Evolutionary conservation across 352 stramenopile species (phyloP), one percentile per base, ranked within the genome.

Genomic region (Globisporangium paddicum): DNA sequence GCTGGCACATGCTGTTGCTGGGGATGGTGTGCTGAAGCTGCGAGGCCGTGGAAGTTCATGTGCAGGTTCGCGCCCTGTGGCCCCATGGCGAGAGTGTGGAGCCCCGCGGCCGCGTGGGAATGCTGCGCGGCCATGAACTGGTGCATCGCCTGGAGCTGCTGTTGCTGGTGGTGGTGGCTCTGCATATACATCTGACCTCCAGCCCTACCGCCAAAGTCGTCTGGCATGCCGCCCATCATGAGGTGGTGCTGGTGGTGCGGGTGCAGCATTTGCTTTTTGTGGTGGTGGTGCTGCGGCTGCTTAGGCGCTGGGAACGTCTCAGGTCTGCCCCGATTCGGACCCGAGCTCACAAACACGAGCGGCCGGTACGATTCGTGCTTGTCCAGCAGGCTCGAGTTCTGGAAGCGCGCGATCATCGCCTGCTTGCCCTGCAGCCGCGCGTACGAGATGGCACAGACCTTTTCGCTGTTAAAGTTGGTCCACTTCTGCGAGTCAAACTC

Each of bases 401-500:
- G 95, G 82, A 99, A 99, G 54, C 97, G 91, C 55, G 96, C 92
- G 62, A 99, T 93, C 96, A 99, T 99, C 10, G 96, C 93, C 38
- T 96, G 82, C 63, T 99, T 99, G 49, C 97, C 96, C 49, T 97
- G 89, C 63, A 99, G 97, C 8, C 97, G 81, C 32, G 97, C 98
- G 68, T 99, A 99, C 6, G 96, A 98, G 59, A 99, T 99, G 56
- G 96, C 95, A 51, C 86, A 95, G 40, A 99, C 97, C 77, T 99
- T 99, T 63, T 99, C 97, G 69, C 93, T 99, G 67, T 99, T 99
- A 68, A 99, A 99, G 51, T 98, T 98, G 40, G 90, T 96, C 98
- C 97, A 99, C 47, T 88, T 88, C 54, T 94, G 82, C 38, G 69
- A 70, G 53, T 96, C 79, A 59, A 96, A 96, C 56, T 93, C 79